Conservation (phyloP, 495 filamentous ascomycete genomes). For the Podospora australis region DNA sequence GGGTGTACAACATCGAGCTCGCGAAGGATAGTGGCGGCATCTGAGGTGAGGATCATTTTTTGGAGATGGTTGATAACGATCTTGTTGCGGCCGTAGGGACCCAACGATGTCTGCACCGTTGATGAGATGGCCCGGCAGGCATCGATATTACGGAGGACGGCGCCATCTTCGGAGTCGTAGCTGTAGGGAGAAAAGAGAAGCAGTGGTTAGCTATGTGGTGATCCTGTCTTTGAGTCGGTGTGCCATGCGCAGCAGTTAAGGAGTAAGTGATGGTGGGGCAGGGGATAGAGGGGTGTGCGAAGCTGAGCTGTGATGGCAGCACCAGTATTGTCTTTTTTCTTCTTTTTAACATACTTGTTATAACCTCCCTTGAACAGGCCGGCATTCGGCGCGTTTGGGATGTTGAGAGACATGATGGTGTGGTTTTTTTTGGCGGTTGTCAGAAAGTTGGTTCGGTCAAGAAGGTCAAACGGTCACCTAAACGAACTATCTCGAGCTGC, state of each 20-base stretch:
- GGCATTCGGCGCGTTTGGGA: slow-evolving; percentile 85
- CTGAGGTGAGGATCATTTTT: slow-evolving; percentile 98
- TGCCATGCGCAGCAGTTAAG: slow-evolving; percentile 6
- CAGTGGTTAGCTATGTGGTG: slow-evolving; percentile 20
- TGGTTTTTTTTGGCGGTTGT: slow-evolving; percentile 1
- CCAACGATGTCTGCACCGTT: slow-evolving; percentile 94
- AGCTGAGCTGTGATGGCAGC: too few species aligned
- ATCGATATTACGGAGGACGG: slow-evolving; percentile 97
- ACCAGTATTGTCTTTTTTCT: too few species aligned
- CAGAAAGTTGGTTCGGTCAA: slow-evolving; percentile 7
- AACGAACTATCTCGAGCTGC: slow-evolving; percentile 9
- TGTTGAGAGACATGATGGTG: slow-evolving; percentile 81
- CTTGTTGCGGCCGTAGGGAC: slow-evolving; percentile 98
- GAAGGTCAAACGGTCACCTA: slow-evolving; percentile 3
- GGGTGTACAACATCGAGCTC: slow-evolving; percentile 98
- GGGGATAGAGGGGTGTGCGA: background rate
- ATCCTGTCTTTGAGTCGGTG: too few species aligned
- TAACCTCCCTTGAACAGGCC: slow-evolving; percentile 96
- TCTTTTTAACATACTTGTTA: slow-evolving; percentile 81
- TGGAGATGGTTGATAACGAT: slow-evolving; percentile 99
- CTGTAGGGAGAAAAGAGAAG: slow-evolving; percentile 37
- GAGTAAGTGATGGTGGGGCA: slow-evolving; percentile 10
- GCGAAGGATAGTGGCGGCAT: slow-evolving; percentile 93
- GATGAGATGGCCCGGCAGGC: slow-evolving; percentile 92
- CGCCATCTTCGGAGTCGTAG: slow-evolving; percentile 97